phyloP scores from a whole-genome alignment of 345 rosid species.

The Jatropha curcas region DNA sequence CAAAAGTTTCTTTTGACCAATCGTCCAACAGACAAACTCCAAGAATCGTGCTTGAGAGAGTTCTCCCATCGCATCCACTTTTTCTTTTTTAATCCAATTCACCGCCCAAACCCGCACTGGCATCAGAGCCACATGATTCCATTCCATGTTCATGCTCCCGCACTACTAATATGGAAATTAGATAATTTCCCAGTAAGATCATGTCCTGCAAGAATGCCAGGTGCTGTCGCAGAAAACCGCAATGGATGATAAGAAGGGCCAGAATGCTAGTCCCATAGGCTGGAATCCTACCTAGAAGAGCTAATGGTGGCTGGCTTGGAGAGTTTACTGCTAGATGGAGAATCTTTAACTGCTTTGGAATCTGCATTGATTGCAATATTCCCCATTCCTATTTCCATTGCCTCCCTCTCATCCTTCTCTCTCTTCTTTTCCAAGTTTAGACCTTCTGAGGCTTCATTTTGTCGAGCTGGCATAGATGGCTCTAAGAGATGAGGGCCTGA shows the following conservation, averaged over 20 bases:
- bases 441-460: slow-evolving; percentile 30
- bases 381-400: slow-evolving; percentile 57
- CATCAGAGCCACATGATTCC: slow-evolving; percentile 8
- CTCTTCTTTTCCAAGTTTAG: slow-evolving; percentile 29
- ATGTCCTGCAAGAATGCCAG: slow-evolving; percentile 9
- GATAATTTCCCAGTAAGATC: background rate
- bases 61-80: background rate
- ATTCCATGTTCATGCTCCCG: background rate
- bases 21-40: slow-evolving; percentile 5
- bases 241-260: background rate
- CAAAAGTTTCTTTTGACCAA: slow-evolving; percentile 2
- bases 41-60: background rate
- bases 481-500: slow-evolving; percentile 45
- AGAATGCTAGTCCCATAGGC: background rate
- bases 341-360: slow-evolving; percentile 37
- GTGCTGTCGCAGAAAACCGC: background rate
- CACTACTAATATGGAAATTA: background rate
- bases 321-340: slow-evolving; percentile 31
- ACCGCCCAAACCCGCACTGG: background rate
- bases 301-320: slow-evolving; percentile 27
- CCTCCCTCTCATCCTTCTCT: slow-evolving; percentile 59
- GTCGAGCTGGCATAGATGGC: slow-evolving; percentile 38
- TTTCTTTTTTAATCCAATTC: background rate
- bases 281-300: slow-evolving; percentile 28
- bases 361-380: slow-evolving; percentile 55